A percentile compares a stretch with the other conserved stretches of the same genome.
Evolutionary conservation across 768 basidiomycete species (phyloP).

Genomic region (Collybiopsis luxurians): DNA sequence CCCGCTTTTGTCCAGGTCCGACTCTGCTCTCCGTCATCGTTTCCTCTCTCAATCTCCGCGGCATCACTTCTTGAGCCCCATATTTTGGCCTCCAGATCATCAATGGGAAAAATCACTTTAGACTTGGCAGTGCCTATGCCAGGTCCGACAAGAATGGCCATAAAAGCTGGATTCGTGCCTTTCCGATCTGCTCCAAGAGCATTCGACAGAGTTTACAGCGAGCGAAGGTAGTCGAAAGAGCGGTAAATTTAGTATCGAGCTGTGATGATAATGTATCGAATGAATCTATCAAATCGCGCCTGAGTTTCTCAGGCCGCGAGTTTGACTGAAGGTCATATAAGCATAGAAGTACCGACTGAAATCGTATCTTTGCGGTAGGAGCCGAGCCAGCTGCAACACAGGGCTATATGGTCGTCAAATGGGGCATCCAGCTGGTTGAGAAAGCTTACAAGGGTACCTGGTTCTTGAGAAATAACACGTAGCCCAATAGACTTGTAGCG

Average conservation of each 20-base stretch:
- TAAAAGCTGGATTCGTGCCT: slow-evolving; percentile 36
- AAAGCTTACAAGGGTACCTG: slow-evolving; percentile 73
- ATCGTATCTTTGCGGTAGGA: slow-evolving; percentile 41
- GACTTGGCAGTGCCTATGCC: slow-evolving; percentile 60
- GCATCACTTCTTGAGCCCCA: slow-evolving; percentile 34
- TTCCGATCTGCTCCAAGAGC: not conserved
- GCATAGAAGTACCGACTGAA: not conserved
- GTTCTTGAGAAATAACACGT: slow-evolving; percentile 74
- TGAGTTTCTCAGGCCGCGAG: slow-evolving; percentile 48
- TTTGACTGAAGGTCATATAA: slow-evolving; percentile 29
- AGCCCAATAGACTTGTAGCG: slow-evolving; percentile 59
- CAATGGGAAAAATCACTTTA: slow-evolving; percentile 58
- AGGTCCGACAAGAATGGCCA: slow-evolving; percentile 67
- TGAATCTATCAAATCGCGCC: slow-evolving; percentile 58
- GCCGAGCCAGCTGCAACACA: slow-evolving; percentile 56
- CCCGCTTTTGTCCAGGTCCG: no score
- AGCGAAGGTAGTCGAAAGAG: slow-evolving; percentile 68
- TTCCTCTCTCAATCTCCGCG: slow-evolving; percentile 9
- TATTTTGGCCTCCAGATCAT: slow-evolving; percentile 57
- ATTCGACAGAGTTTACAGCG: slow-evolving; percentile 6
- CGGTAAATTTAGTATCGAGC: slow-evolving; percentile 69
- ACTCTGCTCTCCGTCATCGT: no score
- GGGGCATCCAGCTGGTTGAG: not conserved
- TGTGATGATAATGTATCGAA: slow-evolving; percentile 75
- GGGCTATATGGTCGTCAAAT: slow-evolving; percentile 56